Evolutionary conservation across 192 early-diverging fungal genomes (phyloP).

Genomic region (Backusella sp.): DNA sequence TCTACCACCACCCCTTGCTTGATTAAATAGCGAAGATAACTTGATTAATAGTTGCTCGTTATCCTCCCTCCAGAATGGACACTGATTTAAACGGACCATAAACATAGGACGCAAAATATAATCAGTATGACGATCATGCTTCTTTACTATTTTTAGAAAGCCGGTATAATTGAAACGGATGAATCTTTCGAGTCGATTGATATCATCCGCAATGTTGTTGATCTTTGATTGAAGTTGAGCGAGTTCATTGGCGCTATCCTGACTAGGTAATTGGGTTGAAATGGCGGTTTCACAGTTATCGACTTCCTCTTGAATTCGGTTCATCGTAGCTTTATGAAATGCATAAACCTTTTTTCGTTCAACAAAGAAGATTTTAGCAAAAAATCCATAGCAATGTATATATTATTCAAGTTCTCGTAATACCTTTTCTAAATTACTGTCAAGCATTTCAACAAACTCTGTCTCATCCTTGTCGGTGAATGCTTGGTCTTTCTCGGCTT

Average conservation of each 20-base stretch:
- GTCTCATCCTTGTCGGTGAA: constrained; percentile 89
- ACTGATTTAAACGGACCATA: constrained; percentile 74
- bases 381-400: background rate
- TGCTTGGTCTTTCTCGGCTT: constrained; percentile 52
- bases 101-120: constrained; percentile 76
- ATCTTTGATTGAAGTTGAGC: constrained; percentile 57
- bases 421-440: constrained; percentile 87
- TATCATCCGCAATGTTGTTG: constrained; percentile 69
- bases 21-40: constrained; percentile 76
- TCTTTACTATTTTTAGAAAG: constrained; percentile 93
- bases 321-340: constrained; percentile 71
- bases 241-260: constrained; percentile 49
- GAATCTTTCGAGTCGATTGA: constrained; percentile 74
- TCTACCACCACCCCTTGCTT: constrained; percentile 48
- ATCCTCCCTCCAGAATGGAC: constrained; percentile 73
- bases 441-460: constrained; percentile 84
- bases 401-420: background rate
- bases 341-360: constrained; percentile 49
- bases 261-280: constrained; percentile 36
- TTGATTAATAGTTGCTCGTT: constrained; percentile 86
- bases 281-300: constrained; percentile 33
- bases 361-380: background rate
- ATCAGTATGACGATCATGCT: constrained; percentile 93
- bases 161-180: constrained; percentile 79
- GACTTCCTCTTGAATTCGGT: constrained; percentile 66